phyloP scores from a whole-genome alignment of 805 yeast genomes.

The Groenewaldozyma salmanticensis region DNA sequence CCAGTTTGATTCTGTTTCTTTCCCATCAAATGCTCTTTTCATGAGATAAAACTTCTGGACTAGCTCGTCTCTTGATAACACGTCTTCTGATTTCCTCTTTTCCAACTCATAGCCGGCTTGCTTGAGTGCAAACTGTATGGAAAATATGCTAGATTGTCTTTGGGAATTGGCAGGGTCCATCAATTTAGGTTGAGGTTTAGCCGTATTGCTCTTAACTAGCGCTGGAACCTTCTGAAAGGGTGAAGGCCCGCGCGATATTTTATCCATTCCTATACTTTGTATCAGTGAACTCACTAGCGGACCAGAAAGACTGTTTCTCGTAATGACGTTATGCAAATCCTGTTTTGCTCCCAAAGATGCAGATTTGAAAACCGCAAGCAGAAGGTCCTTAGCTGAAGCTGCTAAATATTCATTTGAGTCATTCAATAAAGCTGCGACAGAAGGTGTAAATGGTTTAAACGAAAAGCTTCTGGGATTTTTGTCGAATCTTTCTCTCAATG shows the following conservation, averaged over 20 bases:
- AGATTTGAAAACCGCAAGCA: slow-evolving; percentile 32
- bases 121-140: slow-evolving; percentile 15
- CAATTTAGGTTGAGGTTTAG: slow-evolving; percentile 5
- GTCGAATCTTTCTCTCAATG: slow-evolving; percentile 20
- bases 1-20: slow-evolving; percentile 92
- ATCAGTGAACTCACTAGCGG: slow-evolving; percentile 21
- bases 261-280: slow-evolving; percentile 24
- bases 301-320: slow-evolving; percentile 25
- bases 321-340: slow-evolving; percentile 37
- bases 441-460: slow-evolving; percentile 26
- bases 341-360: slow-evolving; percentile 32
- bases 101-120: slow-evolving; percentile 33
- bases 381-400: slow-evolving; percentile 21
- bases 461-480: slow-evolving; percentile 21
- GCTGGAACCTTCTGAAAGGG: not conserved
- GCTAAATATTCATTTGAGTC: slow-evolving; percentile 20
- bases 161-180: not conserved
- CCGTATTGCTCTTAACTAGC: slow-evolving; percentile 4
- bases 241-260: too few species aligned
- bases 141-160: slow-evolving; percentile 2
- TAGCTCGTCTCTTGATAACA: slow-evolving; percentile 25
- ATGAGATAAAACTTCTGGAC: slow-evolving; percentile 24
- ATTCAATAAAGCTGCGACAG: slow-evolving; percentile 22
- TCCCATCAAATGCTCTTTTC: slow-evolving; percentile 42
- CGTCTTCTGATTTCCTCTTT: slow-evolving; percentile 26